Conservation (phyloP, 2,329 filamentous ascomycete species). For the Clonostachys sp. region DNA sequence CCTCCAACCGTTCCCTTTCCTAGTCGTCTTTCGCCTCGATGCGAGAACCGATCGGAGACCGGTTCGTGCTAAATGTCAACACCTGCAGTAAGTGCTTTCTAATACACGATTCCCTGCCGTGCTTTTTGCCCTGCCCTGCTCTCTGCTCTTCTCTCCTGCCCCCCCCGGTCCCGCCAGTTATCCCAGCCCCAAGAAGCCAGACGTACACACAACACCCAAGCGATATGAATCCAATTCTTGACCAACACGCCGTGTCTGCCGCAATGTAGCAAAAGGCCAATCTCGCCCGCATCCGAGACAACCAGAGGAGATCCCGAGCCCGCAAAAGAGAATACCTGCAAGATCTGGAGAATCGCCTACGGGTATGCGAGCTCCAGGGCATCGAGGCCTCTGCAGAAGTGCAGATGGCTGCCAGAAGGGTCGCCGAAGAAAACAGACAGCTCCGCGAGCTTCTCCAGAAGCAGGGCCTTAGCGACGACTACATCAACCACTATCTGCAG, state of each 20-base stretch:
- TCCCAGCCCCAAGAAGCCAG: too few relatives aligned
- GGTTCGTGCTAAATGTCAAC: conserved; percentile 20
- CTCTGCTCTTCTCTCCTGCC: not conserved
- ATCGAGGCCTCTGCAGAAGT: conserved; percentile 68
- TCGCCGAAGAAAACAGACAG: conserved; percentile 65
- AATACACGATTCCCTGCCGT: not conserved
- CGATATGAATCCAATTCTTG: not conserved
- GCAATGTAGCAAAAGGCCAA: conserved; percentile 28
- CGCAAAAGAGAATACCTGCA: conserved; percentile 69
- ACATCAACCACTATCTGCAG: conserved; percentile 40
- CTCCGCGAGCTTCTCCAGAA: conserved; percentile 54
- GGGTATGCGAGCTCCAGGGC: conserved; percentile 59
- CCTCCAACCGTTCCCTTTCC: too few relatives aligned
- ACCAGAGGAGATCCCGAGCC: conserved; percentile 72
- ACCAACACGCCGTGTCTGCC: not conserved
- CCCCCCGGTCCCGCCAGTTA: conserved; percentile 2
- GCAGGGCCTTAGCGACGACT: conserved; percentile 51
- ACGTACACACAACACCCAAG: too few relatives aligned
- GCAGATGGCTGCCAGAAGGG: conserved; percentile 63
- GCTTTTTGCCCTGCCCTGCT: not conserved
- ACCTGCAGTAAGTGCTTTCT: conserved; percentile 16
- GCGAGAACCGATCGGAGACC: too few relatives aligned
- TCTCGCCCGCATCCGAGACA: conserved; percentile 63
- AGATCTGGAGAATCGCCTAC: conserved; percentile 59
- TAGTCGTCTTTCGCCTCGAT: too few relatives aligned